Evolutionary conservation across 768 basidiomycete species (phyloP), one percentile per base, ranked within the genome.

Genomic region (Panaeolus cyanescens): DNA sequence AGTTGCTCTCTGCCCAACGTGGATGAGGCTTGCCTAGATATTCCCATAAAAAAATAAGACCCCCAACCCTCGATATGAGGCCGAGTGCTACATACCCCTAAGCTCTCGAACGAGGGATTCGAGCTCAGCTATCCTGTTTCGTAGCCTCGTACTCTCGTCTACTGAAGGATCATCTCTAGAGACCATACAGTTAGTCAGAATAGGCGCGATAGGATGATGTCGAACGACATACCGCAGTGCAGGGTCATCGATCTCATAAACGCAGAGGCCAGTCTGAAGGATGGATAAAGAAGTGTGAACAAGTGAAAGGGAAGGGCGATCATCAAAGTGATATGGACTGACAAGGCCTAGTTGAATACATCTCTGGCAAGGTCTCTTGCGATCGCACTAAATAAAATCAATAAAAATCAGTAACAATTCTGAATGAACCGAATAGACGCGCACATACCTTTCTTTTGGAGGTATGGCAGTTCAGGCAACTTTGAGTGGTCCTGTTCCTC

Each of bases 221-320:
- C 31, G 30, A 34, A 37, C 55, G 4, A 70, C 80, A 60, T 65
- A 91, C 92, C 91, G 83, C 34, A 91, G 76, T 9, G 90, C 88
- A 13, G 92, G 92, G 74, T 94, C 94, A 71, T 96, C 95, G 64
- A 96, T 91, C 71, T 96, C 95, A 67, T 96, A 96, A 0, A 96
- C 93, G 72, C 95, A 96, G 17, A 96, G 89, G 55, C 95, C 95
- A 20, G 95, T 96, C 92, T 94, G 66, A 19, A 58, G 60, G 61
- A 20, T 19, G 54, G 61, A 28, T 28, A 40, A 25, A 54, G 58
- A 60, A 50, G 32, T 60, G 59, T 65, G 42, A 65, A 58, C 39
- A n/a, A 33, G 20, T 54, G 54, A 58, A 55, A 59, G 30, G 34
- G 53, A 54, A 55, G 59, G 36, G 61, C 45, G 50, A 60, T 50